These are phyloP conservation scores for Myxozyma vanderwaltii DNA, from an alignment of 805 yeast genomes.

Conservation along the genomic window DNA sequence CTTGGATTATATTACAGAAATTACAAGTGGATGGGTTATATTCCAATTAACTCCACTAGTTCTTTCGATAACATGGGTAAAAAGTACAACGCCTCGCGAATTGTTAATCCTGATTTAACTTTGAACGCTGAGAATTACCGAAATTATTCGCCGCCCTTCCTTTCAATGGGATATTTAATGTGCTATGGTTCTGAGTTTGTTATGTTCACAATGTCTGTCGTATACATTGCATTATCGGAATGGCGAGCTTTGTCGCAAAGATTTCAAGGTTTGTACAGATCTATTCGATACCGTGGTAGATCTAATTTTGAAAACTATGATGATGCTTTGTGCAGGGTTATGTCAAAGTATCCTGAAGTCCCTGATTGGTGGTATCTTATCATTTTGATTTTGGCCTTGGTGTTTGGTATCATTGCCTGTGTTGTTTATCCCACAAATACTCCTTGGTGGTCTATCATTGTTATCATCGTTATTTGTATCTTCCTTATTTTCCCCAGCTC, in stretches of 20 bases:
- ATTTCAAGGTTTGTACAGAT: constrained; percentile 29
- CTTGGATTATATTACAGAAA: constrained; percentile 50
- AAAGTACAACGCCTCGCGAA: constrained; percentile 53
- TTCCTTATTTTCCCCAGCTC: constrained; percentile 64
- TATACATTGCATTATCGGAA: constrained; percentile 21
- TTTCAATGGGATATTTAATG: constrained; percentile 43
- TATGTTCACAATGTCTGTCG: constrained; percentile 27
- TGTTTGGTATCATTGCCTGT: constrained; percentile 48
- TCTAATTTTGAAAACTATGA: constrained; percentile 17
- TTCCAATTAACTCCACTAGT: constrained; percentile 52
- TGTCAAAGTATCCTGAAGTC: constrained; percentile 60
- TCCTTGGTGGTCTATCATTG: constrained; percentile 64
- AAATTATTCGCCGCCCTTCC: constrained; percentile 63
- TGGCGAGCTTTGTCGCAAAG: constrained; percentile 11
- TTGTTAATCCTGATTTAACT: constrained; percentile 49
- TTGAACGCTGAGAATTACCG: constrained; percentile 53
- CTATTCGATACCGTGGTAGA: constrained; percentile 31
- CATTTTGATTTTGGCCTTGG: constrained; percentile 51
- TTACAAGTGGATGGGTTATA: constrained; percentile 52
- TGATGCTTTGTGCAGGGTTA: constrained; percentile 48
- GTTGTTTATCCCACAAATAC: constrained; percentile 52
- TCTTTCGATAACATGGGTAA: constrained; percentile 39
- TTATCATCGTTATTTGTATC: constrained; percentile 54
- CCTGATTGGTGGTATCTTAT: constrained; percentile 65
- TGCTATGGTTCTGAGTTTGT: constrained; percentile 32